These are phyloP conservation scores for Bretschneidera sinensis DNA, from an alignment of 345 rosid genomes.

Conservation along the genomic window DNA sequence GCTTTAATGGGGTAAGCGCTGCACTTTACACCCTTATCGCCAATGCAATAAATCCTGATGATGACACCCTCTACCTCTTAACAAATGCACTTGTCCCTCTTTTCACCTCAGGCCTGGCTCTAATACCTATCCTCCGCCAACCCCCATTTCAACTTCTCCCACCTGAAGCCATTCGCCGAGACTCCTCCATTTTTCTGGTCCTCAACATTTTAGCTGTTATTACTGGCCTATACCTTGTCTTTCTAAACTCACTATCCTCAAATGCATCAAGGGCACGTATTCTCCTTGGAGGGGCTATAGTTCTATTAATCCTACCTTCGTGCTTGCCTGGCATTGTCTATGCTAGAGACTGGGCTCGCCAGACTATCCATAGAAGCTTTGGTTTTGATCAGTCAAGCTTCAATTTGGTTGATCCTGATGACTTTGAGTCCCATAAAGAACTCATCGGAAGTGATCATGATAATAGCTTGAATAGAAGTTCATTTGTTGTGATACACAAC, in stretches of 20 bases:
- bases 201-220: conserved; percentile 52
- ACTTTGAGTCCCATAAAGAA: conserved; percentile 46
- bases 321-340: conserved; percentile 56
- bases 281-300: conserved; percentile 46
- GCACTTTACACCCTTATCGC: too few species aligned
- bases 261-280: conserved; percentile 35
- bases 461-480: not conserved
- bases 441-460: conserved; percentile 29
- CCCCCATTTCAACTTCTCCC: conserved; percentile 31
- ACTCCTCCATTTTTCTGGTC: conserved; percentile 46
- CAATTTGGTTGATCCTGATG: conserved; percentile 38
- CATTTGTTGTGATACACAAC: conserved; percentile 2
- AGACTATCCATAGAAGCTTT: conserved; percentile 14
- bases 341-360: conserved; percentile 45
- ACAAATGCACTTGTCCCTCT: conserved; percentile 59
- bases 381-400: conserved; percentile 29
- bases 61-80: conserved; percentile 51
- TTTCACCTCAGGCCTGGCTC: conserved; percentile 34
- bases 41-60: conserved; percentile 42
- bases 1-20: conserved; percentile 76
- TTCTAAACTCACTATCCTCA: conserved; percentile 40
- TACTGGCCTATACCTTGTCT: conserved; percentile 67
- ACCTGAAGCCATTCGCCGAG: conserved; percentile 25
- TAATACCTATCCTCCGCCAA: conserved; percentile 52
- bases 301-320: conserved; percentile 51